A percentile compares a stretch with the other conserved stretches of the same genome.
These are phyloP conservation scores for Yarrowia phangngaensis DNA, from an alignment of 805 yeast genomes.

Conservation along the genomic window DNA sequence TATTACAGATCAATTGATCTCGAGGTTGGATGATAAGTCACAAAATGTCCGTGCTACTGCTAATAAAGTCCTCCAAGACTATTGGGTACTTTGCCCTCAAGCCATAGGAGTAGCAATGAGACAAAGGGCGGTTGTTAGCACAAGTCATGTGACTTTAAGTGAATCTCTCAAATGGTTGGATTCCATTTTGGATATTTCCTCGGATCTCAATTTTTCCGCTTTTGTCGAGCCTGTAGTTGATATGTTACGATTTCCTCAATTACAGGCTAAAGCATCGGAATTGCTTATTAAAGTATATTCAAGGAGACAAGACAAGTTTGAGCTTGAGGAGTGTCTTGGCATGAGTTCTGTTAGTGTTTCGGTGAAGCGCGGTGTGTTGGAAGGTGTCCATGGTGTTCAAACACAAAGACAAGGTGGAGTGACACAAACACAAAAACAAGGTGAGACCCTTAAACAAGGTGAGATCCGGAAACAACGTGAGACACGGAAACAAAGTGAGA, in stretches of 20 bases:
- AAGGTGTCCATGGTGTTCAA: background rate
- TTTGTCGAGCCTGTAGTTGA: conserved; percentile 40
- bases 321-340: conserved; percentile 3
- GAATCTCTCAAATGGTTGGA: conserved; percentile 30
- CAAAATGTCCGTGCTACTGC: conserved; percentile 35
- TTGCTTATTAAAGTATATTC: conserved; percentile 12
- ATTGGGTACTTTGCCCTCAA: conserved; percentile 37
- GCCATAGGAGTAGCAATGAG: conserved; percentile 35
- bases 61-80: conserved; percentile 37
- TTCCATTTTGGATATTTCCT: conserved; percentile 35
- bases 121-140: conserved; percentile 37
- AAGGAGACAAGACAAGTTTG: background rate
- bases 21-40: conserved; percentile 37
- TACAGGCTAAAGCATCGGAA: background rate
- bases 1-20: conserved; percentile 36
- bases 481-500: too few species aligned
- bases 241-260: conserved; percentile 29
- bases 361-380: background rate
- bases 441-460: too few species aligned
- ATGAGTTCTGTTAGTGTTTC: background rate
- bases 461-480: too few species aligned
- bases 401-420: too few species aligned
- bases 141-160: conserved; percentile 36
- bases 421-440: too few species aligned
- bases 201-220: conserved; percentile 33